Conservation (phyloP, 1,284 basidiomycete species). For the Abortiporus biennis region DNA sequence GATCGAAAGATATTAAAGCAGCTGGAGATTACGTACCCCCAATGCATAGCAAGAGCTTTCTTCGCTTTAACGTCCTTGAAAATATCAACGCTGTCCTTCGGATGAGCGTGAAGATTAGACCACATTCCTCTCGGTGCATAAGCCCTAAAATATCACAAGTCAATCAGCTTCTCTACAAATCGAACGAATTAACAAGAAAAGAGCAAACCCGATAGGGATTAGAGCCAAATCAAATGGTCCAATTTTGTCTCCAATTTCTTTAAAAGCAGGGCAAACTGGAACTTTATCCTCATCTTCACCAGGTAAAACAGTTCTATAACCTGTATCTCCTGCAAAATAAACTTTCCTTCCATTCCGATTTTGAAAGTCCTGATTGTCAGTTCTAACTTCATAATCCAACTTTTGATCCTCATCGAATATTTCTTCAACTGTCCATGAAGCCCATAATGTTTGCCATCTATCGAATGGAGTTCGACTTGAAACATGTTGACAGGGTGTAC, state of each 20-base stretch:
- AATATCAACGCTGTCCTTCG: constrained; percentile 56
- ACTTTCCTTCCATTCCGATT: no score
- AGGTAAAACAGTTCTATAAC: constrained; percentile 40
- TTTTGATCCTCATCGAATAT: constrained; percentile 10
- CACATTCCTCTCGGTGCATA: constrained; percentile 54
- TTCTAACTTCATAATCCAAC: no score
- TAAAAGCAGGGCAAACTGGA: constrained; percentile 62
- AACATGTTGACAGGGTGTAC: constrained; percentile 43
- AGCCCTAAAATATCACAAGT: constrained; percentile 32
- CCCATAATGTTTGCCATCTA: constrained; percentile 51
- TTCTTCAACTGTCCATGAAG: constrained; percentile 50
- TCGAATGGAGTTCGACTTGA: constrained; percentile 43
- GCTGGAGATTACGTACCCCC: constrained; percentile 38
- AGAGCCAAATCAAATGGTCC: constrained; percentile 57
- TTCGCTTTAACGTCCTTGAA: constrained; percentile 56
- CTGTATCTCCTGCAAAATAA: constrained; percentile 72
- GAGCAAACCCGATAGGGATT: constrained; percentile 55
- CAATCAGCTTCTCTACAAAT: not conserved
- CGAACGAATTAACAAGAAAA: constrained; percentile 1
- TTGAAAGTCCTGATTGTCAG: no score
- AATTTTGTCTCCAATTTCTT: constrained; percentile 55
- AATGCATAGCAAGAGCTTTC: constrained; percentile 64
- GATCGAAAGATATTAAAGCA: not conserved
- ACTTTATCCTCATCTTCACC: constrained; percentile 45
- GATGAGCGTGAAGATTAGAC: constrained; percentile 54